phyloP scores from a whole-genome alignment of 1,284 basidiomycete species.

The Cutaneotrichosporon cyanovorans region DNA sequence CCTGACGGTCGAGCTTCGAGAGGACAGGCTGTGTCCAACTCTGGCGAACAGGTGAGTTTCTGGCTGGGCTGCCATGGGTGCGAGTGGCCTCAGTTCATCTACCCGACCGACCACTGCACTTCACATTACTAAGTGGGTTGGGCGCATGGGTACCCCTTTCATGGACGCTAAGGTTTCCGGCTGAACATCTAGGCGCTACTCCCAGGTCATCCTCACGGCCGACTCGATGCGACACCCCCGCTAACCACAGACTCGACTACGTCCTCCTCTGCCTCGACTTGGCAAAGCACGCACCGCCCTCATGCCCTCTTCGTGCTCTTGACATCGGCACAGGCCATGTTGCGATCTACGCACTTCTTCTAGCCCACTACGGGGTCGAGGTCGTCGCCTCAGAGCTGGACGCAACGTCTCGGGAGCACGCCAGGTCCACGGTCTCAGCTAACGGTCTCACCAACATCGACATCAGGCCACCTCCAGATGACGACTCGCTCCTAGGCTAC shows the following conservation, averaged over 20 bases:
- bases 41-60: conserved; percentile 49
- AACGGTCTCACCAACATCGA: conserved; percentile 49
- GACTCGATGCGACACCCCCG: too few relatives aligned
- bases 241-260: conserved; percentile 61
- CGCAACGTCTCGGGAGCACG: conserved; percentile 52
- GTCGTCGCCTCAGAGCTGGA: conserved; percentile 70
- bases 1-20: conserved; percentile 56
- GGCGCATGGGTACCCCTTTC: too few relatives aligned
- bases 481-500: not conserved
- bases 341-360: conserved; percentile 78
- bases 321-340: conserved; percentile 77
- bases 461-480: not conserved
- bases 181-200: too few relatives aligned
- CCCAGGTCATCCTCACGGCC: too few relatives aligned
- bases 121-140: too few relatives aligned
- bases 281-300: conserved; percentile 1
- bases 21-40: conserved; percentile 74
- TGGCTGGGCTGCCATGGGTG: not conserved
- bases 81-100: too few relatives aligned
- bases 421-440: conserved; percentile 52
- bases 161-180: too few relatives aligned
- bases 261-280: conserved; percentile 62
- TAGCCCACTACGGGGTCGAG: conserved; percentile 52
- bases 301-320: conserved; percentile 36
- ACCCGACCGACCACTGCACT: too few relatives aligned